Evolutionary conservation across 805 yeast species (phyloP).

Genomic region (Hanseniaspora meyeri): DNA sequence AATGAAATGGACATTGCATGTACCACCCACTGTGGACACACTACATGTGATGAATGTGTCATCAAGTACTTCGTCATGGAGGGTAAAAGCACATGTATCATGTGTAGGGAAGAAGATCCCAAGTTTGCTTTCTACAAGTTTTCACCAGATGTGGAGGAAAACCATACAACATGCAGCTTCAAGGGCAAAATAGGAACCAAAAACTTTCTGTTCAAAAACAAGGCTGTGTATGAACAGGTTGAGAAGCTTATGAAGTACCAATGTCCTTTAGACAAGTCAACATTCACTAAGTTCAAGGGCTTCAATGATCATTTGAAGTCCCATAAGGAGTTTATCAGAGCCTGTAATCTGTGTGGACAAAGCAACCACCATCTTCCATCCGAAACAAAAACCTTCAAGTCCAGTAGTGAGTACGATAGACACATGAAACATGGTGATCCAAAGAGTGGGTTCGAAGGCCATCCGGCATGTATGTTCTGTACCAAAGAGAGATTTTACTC

Average conservation of each 20-base stretch:
- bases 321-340: slow-evolving; percentile 41
- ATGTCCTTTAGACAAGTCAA: slow-evolving; percentile 42
- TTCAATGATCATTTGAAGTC: slow-evolving; percentile 55
- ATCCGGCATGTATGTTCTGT: slow-evolving; percentile 80
- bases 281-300: slow-evolving; percentile 40
- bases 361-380: slow-evolving; percentile 64
- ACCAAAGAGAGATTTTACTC: slow-evolving; percentile 65
- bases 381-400: slow-evolving; percentile 49
- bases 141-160: not conserved
- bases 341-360: slow-evolving; percentile 68
- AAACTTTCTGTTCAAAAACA: slow-evolving; percentile 49
- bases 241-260: slow-evolving; percentile 38
- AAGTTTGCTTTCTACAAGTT: slow-evolving; percentile 15
- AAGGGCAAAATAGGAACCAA: slow-evolving; percentile 14
- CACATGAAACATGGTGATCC: slow-evolving; percentile 70
- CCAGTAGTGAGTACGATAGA: slow-evolving; percentile 46
- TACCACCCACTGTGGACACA: slow-evolving; percentile 71
- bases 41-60: slow-evolving; percentile 69
- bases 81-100: slow-evolving; percentile 59
- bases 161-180: not conserved
- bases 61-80: slow-evolving; percentile 74
- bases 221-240: slow-evolving; percentile 37
- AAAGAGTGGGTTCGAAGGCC: slow-evolving; percentile 64
- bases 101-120: slow-evolving; percentile 44
- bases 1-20: slow-evolving; percentile 53